Conservation (phyloP, 768 basidiomycete genomes). For the Lyophyllum decastes region DNA sequence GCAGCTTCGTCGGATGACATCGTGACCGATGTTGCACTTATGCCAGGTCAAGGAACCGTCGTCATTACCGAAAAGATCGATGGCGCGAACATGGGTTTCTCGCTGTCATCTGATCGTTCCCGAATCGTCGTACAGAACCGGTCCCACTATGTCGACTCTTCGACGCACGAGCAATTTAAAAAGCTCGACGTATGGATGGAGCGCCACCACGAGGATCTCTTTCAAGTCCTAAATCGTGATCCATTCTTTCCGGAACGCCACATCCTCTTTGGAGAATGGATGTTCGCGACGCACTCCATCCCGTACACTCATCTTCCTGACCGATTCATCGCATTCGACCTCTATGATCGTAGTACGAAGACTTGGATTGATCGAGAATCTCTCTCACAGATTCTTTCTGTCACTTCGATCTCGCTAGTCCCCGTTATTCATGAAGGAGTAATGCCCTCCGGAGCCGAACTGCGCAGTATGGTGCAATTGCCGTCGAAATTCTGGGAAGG, state of each 20-base stretch:
- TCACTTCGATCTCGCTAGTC: slow-evolving; percentile 41
- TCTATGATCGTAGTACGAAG: slow-evolving; percentile 52
- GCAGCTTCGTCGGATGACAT: slow-evolving; percentile 58
- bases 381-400: slow-evolving; percentile 34
- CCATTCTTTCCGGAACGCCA: slow-evolving; percentile 57
- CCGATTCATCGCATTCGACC: slow-evolving; percentile 59
- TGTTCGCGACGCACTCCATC: slow-evolving; percentile 63
- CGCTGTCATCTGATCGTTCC: slow-evolving; percentile 46
- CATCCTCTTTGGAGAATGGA: slow-evolving; percentile 66
- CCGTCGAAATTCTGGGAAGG: slow-evolving; percentile 47
- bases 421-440: slow-evolving; percentile 45
- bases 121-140: slow-evolving; percentile 60
- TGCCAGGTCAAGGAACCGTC: slow-evolving; percentile 29
- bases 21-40: slow-evolving; percentile 26
- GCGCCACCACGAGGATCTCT: slow-evolving; percentile 43
- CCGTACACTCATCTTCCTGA: slow-evolving; percentile 55
- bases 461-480: slow-evolving; percentile 46
- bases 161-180: slow-evolving; percentile 63
- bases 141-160: slow-evolving; percentile 57
- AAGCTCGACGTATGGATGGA: slow-evolving; percentile 59
- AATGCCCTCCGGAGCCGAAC: slow-evolving; percentile 39
- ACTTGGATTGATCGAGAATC: slow-evolving; percentile 39
- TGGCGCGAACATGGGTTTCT: slow-evolving; percentile 70
- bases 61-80: slow-evolving; percentile 67
- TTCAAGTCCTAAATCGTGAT: slow-evolving; percentile 45